Percentiles rank a stretch among this genome's conserved stretches.
phyloP scores from a whole-genome alignment of 257 asterid species.

The Scutellaria minor region DNA sequence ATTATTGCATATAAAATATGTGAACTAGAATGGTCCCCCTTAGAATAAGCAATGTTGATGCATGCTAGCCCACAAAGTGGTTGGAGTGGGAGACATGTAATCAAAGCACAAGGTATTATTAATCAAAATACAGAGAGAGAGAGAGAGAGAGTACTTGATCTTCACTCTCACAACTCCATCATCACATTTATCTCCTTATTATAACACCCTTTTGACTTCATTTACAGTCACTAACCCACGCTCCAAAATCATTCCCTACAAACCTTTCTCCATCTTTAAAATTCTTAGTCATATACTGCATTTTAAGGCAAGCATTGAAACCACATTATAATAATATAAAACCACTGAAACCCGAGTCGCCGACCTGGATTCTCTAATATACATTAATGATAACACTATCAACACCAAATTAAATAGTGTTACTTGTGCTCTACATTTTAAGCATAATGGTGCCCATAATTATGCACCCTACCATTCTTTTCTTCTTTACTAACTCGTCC shows the following conservation, averaged over 20 bases:
- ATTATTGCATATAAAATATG: slow-evolving; percentile 22
- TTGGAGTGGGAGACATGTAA: slow-evolving; percentile 47
- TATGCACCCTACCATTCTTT: not conserved
- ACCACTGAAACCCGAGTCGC: not conserved
- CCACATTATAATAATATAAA: not conserved
- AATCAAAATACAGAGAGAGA: not conserved
- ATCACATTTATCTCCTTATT: not conserved
- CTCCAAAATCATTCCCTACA: slow-evolving; percentile 37
- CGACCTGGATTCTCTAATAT: not conserved
- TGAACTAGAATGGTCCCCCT: slow-evolving; percentile 36
- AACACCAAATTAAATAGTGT: not conserved
- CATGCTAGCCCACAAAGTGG: slow-evolving; percentile 40
- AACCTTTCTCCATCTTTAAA: not conserved
- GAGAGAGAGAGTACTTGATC: not conserved
- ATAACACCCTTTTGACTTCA: slow-evolving; percentile 36
- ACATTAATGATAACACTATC: not conserved
- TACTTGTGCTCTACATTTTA: slow-evolving; percentile 12
- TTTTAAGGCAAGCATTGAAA: slow-evolving; percentile 38
- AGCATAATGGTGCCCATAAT: slow-evolving; percentile 32
- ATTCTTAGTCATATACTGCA: slow-evolving; percentile 14
- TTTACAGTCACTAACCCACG: slow-evolving; percentile 39
- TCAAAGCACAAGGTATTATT: slow-evolving; percentile 29
- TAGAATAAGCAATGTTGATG: slow-evolving; percentile 34
- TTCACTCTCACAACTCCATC: slow-evolving; percentile 32
- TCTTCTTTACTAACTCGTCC: not conserved